A percentile compares a stretch with the other conserved stretches of the same genome.
Evolutionary conservation across 1,284 basidiomycete species (phyloP).

Genomic region (Chondrostereum purpureum): DNA sequence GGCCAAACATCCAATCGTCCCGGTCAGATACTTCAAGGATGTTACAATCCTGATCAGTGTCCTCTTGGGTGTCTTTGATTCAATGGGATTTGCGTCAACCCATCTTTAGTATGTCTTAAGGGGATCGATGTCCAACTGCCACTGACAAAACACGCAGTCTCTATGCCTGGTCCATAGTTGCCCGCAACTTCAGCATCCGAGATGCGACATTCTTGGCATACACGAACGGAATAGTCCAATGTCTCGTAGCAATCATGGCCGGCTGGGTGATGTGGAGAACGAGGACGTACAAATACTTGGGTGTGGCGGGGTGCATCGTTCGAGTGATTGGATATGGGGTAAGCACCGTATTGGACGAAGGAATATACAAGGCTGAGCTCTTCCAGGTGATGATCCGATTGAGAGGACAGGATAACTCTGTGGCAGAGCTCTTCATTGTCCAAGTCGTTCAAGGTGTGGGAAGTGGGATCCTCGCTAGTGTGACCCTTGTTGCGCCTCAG

Average conservation of each 20-base stretch:
- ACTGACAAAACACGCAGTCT: too few relatives aligned
- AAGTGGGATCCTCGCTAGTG: conserved; percentile 7
- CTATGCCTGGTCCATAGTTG: not conserved
- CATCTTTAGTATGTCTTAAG: not conserved
- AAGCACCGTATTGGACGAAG: not conserved
- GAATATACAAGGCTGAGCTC: not conserved
- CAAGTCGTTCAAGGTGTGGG: conserved; percentile 8
- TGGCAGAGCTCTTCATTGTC: conserved; percentile 10
- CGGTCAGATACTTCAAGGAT: not conserved
- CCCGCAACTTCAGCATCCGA: not conserved
- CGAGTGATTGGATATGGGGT: conserved; percentile 10
- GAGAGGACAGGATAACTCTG: conserved; percentile 6
- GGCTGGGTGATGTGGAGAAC: conserved; percentile 9
- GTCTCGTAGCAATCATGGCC: conserved; percentile 5
- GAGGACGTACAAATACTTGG: conserved; percentile 7
- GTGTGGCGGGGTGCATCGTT: conserved; percentile 1
- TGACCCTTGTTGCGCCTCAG: conserved; percentile 6
- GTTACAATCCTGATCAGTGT: not conserved
- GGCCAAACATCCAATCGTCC: conserved; percentile 1
- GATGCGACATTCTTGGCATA: conserved; percentile 7
- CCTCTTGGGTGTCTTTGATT: conserved; percentile 1
- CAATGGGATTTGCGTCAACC: not conserved
- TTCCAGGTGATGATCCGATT: conserved; percentile 8
- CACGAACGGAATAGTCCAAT: conserved; percentile 8
- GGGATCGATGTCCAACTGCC: too few relatives aligned